Base-by-base conservation (phyloP, 148 eudicot species). In the Spergularia bocconei region DNA sequence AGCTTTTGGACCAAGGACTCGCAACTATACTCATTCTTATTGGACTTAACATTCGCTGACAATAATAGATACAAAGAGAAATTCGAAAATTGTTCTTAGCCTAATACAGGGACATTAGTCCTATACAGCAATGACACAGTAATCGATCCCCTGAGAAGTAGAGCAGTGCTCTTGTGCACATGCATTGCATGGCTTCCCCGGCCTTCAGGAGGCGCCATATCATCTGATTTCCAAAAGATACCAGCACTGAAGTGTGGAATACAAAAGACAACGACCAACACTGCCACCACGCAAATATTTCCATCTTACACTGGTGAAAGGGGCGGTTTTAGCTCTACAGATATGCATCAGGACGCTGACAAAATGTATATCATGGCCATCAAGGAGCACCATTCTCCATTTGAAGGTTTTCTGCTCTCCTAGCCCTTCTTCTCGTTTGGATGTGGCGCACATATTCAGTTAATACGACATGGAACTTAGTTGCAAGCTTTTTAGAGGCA, bases 391-490 rank as follows among this genome's bases (percentile, higher is more conserved):
- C 7, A 62, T 25, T 15, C 33, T 41, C 41, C 33, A 33, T 33
- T 33, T 15, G 2, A 55, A 16, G 17, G 19, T 14, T 4, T 14
- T 55, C 16, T 55, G 14, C 48, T 44, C 54, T 78, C 62, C 68
- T 69, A 63, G 79, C 84, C 80, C 85, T 76, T 85, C 96, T 88
- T 65, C 78, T 82, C 61, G 63, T 71, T 73, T 87, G 91, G 74
- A 89, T 91, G 54, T 77, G 78, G 13, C 74, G 81, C 16, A 89
- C 91, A 70, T 66, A 89, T 75, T 91, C 91, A 0, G 84, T 74
- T 73, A 86, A 67, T 50, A 91, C 38, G 19, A 84, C 81, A 80
- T 91, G 89, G 52, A 89, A 86, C 76, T 91, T 87, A 23, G 90
- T 77, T 58, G 82, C 84, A 65, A 83, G 72, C 83, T 79, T 89